These are phyloP conservation scores for Euphorbia tirucalli DNA, from an alignment of 345 rosid genomes.

Conservation along the genomic window DNA sequence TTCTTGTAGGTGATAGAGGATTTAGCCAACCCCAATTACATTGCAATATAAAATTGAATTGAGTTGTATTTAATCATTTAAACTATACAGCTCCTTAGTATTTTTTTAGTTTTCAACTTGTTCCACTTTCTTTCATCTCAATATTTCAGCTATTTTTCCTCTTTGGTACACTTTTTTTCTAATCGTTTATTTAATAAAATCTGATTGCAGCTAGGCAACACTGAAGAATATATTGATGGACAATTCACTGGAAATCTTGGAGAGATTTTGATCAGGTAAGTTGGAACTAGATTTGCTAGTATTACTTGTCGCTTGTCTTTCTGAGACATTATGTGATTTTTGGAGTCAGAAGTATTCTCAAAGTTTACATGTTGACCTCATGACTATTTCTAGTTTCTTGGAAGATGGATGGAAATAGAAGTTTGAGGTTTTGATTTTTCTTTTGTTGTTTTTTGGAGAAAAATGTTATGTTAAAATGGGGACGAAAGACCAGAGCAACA, in stretches of 20 bases:
- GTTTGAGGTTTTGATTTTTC: too few species aligned
- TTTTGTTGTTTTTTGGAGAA: too few species aligned
- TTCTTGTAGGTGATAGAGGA: background rate
- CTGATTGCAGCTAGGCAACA: conserved; percentile 64
- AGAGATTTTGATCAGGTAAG: conserved; percentile 79
- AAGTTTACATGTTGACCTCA: too few species aligned
- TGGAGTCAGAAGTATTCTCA: background rate
- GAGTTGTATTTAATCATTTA: background rate
- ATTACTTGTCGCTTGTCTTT: too few species aligned
- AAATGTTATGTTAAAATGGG: too few species aligned
- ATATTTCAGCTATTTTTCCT: background rate
- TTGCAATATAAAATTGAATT: background rate
- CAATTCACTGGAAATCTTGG: conserved; percentile 82
- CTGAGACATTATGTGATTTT: background rate
- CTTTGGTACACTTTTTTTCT: background rate
- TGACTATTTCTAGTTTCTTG: too few species aligned
- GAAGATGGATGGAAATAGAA: too few species aligned
- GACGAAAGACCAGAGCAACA: too few species aligned
- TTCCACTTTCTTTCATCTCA: background rate
- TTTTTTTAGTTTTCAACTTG: background rate
- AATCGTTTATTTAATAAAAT: background rate
- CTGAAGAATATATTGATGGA: conserved; percentile 82
- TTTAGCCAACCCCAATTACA: too few species aligned
- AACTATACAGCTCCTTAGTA: background rate
- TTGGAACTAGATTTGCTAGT: background rate